These are phyloP conservation scores for Jaapia argillacea DNA, from an alignment of 768 basidiomycete species.

Conservation along the genomic window DNA sequence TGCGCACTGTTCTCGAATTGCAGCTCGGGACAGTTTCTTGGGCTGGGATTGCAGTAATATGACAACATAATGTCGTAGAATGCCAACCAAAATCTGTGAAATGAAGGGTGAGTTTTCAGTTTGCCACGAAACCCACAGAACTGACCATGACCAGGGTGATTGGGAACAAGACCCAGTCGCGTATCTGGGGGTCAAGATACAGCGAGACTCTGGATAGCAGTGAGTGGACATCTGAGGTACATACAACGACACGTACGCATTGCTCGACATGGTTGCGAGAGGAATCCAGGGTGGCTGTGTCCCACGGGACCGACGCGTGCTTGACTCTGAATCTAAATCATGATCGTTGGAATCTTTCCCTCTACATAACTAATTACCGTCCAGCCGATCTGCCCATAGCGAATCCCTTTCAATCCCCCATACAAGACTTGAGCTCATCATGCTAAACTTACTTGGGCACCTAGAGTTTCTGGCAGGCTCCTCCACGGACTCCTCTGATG, in stretches of 20 bases:
- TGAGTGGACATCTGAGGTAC: background rate
- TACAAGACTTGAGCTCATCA: too few relatives aligned
- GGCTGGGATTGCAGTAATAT: constrained; percentile 75
- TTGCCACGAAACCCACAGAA: constrained; percentile 7
- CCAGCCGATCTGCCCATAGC: too few relatives aligned
- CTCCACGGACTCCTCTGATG: constrained; percentile 5
- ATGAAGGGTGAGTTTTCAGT: constrained; percentile 1
- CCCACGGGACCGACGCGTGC: background rate
- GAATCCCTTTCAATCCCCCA: too few relatives aligned
- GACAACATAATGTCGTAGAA: constrained; percentile 89
- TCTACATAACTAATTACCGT: background rate
- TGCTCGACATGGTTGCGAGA: constrained; percentile 17
- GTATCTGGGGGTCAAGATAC: constrained; percentile 91
- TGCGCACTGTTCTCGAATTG: constrained; percentile 88
- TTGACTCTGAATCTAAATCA: background rate
- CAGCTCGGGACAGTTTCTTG: constrained; percentile 67
- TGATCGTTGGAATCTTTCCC: background rate
- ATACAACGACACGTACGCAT: constrained; percentile 13
- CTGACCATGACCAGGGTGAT: constrained; percentile 95
- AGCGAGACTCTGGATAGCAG: constrained; percentile 30
- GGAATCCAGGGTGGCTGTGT: too few relatives aligned
- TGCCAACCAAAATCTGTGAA: constrained; percentile 78
- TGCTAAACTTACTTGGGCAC: constrained; percentile 8
- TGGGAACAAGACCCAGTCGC: constrained; percentile 90
- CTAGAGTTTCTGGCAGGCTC: constrained; percentile 6